Conservation (phyloP, 2,329 filamentous ascomycete species). For the Stachybotrys chartarum region DNA sequence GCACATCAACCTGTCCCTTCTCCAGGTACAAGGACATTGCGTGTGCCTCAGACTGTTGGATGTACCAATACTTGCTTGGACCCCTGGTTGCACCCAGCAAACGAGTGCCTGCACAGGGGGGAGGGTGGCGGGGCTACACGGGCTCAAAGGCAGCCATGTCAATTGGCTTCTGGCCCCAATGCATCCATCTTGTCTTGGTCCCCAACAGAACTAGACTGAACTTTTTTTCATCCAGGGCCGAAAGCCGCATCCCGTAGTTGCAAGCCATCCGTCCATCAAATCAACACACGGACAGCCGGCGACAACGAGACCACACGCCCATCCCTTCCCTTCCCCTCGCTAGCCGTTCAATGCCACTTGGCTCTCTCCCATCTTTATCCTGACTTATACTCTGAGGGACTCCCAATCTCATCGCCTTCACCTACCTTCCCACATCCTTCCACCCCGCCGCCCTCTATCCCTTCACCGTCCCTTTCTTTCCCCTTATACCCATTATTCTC, state of each 20-base stretch:
- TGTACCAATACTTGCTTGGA: neutral
- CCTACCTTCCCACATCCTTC: conserved; percentile 1
- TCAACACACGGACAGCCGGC: neutral
- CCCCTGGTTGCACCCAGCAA: neutral
- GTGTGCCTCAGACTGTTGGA: neutral
- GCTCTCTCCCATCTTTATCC: conserved; percentile 8
- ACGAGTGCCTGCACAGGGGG: neutral
- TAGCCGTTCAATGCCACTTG: neutral
- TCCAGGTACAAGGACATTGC: neutral
- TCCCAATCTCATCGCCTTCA: conserved; percentile 10
- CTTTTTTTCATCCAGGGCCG: neutral
- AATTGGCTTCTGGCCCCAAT: neutral
- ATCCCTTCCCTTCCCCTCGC: neutral
- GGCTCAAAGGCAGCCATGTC: neutral
- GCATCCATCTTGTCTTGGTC: neutral
- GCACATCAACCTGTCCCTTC: no score
- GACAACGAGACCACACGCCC: neutral
- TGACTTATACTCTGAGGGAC: conserved; percentile 21
- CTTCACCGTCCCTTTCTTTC: conserved; percentile 13
- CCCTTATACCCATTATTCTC: conserved; percentile 1
- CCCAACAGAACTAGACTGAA: conserved; percentile 1
- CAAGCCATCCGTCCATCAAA: neutral
- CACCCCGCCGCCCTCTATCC: conserved; percentile 10
- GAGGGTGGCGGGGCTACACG: neutral
- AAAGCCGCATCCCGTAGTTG: neutral